Conservation (phyloP, 345 rosid species). For the Firmiana major region DNA sequence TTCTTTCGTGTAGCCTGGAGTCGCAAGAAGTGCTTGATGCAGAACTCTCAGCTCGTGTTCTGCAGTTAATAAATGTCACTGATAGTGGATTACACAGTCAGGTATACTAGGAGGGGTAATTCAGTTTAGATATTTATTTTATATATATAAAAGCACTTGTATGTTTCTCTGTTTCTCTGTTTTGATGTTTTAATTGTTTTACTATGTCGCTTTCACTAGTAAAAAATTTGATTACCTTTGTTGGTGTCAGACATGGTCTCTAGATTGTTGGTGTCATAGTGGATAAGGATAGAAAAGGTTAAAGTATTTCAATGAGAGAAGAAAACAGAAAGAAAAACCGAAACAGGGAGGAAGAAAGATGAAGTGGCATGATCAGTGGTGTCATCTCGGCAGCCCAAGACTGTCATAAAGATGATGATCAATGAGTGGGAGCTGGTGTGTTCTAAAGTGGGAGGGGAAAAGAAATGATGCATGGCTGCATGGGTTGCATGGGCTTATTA, state of each 20-base stretch:
- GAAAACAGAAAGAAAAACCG: not conserved
- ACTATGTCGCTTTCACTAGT: not conserved
- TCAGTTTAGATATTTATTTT: conserved; percentile 32
- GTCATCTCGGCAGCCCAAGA: not conserved
- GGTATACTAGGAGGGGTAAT: conserved; percentile 36
- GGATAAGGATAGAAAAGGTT: not conserved
- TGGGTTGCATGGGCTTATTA: no score
- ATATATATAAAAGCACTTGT: not conserved
- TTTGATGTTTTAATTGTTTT: not conserved
- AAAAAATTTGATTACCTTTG: not conserved
- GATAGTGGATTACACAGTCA: conserved; percentile 91
- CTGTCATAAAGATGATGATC: not conserved
- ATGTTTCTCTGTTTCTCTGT: not conserved
- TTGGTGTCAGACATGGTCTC: not conserved
- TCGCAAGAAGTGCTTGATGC: conserved; percentile 97
- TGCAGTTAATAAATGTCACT: conserved; percentile 82
- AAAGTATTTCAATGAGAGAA: not conserved
- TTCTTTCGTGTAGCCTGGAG: conserved; percentile 64
- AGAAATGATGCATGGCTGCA: no score
- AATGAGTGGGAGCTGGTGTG: not conserved
- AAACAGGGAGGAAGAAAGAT: not conserved
- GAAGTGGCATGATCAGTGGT: not conserved
- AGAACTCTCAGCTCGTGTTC: conserved; percentile 96
- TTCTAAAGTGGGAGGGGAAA: not conserved
- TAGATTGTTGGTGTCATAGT: not conserved